These are phyloP conservation scores for Pyronema omphalodes DNA, from an alignment of 495 filamentous ascomycete genomes.

Conservation along the genomic window DNA sequence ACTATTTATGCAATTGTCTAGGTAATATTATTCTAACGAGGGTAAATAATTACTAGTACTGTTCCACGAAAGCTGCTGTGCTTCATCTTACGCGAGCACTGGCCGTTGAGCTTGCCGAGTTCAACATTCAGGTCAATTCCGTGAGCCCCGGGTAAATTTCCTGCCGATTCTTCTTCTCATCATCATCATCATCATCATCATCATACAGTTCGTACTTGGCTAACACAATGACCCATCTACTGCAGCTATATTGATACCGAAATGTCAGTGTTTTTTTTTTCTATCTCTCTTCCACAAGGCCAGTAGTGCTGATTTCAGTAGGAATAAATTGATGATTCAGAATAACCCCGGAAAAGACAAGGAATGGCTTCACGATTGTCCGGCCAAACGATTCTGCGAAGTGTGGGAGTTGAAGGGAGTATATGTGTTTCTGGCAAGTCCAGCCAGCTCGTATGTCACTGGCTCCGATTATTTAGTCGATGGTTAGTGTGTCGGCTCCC, in stretches of 20 bases:
- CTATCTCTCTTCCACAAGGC: not conserved
- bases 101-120: conserved; percentile 74
- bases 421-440: conserved; percentile 73
- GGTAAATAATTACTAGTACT: conserved; percentile 13
- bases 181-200: no score
- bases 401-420: conserved; percentile 88
- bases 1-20: no score
- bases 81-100: conserved; percentile 62
- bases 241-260: conserved; percentile 44
- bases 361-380: conserved; percentile 81
- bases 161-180: not conserved
- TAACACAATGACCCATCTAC: conserved; percentile 27
- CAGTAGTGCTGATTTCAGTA: not conserved
- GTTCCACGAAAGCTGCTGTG: conserved; percentile 59
- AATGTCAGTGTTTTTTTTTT: conserved; percentile 11
- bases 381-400: conserved; percentile 76
- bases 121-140: conserved; percentile 74
- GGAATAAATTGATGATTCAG: conserved; percentile 52
- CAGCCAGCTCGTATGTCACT: conserved; percentile 72
- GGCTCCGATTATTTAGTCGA: conserved; percentile 81
- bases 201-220: not conserved
- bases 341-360: conserved; percentile 61
- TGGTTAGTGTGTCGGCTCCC: conserved; percentile 29
- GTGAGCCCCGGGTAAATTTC: conserved; percentile 48
- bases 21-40: not conserved